Evolutionary conservation across 2,329 filamentous ascomycete genomes (phyloP).

Genomic region (Remersonia thermophila): DNA sequence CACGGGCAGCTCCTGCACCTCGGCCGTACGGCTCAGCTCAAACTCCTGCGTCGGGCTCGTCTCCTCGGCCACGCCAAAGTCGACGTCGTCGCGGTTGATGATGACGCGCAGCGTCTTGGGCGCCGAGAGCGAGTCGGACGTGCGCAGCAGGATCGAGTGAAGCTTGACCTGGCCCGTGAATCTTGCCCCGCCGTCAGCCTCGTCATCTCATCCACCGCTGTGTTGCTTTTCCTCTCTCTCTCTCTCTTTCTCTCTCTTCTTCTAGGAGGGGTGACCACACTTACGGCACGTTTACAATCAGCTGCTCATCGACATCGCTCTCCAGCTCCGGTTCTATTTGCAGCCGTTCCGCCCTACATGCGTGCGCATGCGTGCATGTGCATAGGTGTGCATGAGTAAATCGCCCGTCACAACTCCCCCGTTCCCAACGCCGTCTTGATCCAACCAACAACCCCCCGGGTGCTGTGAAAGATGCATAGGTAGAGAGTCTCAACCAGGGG

Average conservation of each 20-base stretch:
- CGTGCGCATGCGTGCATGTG: no score
- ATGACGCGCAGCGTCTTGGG: slow-evolving; percentile 79
- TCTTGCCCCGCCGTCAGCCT: no score
- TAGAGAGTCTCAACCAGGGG: no score
- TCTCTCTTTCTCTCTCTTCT: background rate
- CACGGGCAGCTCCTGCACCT: slow-evolving; percentile 78
- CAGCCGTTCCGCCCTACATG: slow-evolving; percentile 57
- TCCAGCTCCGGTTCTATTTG: slow-evolving; percentile 59
- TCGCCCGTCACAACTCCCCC: no score
- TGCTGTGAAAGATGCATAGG: no score
- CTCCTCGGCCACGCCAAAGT: slow-evolving; percentile 67
- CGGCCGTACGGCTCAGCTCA: slow-evolving; percentile 62
- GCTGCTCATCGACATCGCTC: slow-evolving; percentile 82
- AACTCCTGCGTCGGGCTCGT: slow-evolving; percentile 61
- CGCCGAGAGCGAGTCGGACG: slow-evolving; percentile 55
- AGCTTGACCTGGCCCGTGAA: slow-evolving; percentile 92
- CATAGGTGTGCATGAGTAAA: no score
- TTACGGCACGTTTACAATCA: slow-evolving; percentile 85
- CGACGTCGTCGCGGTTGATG: slow-evolving; percentile 75
- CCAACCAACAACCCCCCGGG: no score
- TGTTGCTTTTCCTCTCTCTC: no score
- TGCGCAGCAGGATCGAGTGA: slow-evolving; percentile 77
- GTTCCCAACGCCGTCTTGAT: no score
- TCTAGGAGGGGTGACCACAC: no score
- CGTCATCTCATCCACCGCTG: no score